Evolutionary conservation across 1,284 basidiomycete genomes (phyloP), one percentile per base, ranked within the genome.

Genomic region (Neotropicomus parvogracilis): DNA sequence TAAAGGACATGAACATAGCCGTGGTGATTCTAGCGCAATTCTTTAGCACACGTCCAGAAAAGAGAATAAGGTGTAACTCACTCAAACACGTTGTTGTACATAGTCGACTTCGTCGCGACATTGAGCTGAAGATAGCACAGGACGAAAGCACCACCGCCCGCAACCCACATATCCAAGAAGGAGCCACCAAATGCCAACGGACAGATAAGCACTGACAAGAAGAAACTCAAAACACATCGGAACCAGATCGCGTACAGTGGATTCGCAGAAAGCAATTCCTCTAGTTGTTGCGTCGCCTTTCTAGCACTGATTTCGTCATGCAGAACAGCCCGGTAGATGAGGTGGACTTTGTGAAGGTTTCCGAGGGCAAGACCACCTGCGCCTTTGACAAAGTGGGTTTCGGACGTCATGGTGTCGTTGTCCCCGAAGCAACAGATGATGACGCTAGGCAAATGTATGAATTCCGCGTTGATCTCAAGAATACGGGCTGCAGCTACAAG

Each of bases 1-100:
- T 69, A 60, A 94, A 91, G 1, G 90, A 89, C 47, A 91, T 82
- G 41, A 88, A 65, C 49, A 91, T 90, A 0, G 88, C 86, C 10
- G 88, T 80, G 0, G 86, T 87, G 55, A 93, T 91, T 62, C 90
- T 91, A 56, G 13, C 31, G 14, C 21, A 31, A 34, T 20, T 9
- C 21, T 48, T 66, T 48, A 66, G 54, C 39, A 46, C 41, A 28
- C 44, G 14, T 40, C 8, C 44, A 24, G 9, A 7, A 7, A 20
- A 44, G 41, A 45, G 24, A 40, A 46, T 44, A 40, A 31, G 28
- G 19, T 34, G 24, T 40, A n/a, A 49, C 88, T 66, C 59, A 91
- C 90, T 95, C 91, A 54, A 93, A 93, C 38, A 94, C 88, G 59
- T 90, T 91, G 27, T 87, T 85, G 64, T 91, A 92, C 63, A 91